Conservation (phyloP, 257 asterid species). For the Buddleja alternifolia region DNA sequence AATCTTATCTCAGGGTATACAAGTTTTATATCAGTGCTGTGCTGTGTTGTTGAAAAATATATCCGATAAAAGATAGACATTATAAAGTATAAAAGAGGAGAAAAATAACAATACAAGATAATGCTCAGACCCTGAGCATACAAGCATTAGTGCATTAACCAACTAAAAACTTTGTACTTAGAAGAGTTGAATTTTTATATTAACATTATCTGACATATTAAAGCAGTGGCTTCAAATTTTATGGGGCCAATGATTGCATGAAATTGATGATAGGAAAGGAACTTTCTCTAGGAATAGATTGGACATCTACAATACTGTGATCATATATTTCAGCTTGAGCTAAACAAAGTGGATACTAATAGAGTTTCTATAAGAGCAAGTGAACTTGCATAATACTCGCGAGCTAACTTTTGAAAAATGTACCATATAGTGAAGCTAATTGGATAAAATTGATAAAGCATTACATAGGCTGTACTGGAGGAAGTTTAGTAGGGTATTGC, state of each 20-base stretch:
- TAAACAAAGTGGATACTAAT: not conserved
- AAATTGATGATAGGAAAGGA: no score
- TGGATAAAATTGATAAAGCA: not conserved
- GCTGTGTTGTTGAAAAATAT: constrained; percentile 3
- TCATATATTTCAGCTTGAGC: not conserved
- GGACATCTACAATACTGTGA: not conserved
- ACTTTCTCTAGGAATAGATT: not conserved
- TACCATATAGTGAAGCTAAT: not conserved
- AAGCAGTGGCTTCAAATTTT: no score
- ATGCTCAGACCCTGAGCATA: not conserved
- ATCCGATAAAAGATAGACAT: not conserved
- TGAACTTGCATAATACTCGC: not conserved
- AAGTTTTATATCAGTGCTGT: not conserved
- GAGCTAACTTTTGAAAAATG: not conserved
- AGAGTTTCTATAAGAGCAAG: not conserved
- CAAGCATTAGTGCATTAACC: not conserved
- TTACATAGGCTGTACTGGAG: not conserved
- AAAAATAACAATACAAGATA: not conserved
- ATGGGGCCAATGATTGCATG: not conserved
- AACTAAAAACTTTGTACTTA: no score
- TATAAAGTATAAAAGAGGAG: not conserved
- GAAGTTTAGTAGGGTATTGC: not conserved
- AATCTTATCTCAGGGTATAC: constrained; percentile 14
- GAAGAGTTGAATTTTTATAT: no score
- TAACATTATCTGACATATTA: no score